Base-by-base conservation (phyloP, 1,139 yeast genomes). In the Suzukiozyma palmioleophila region DNA sequence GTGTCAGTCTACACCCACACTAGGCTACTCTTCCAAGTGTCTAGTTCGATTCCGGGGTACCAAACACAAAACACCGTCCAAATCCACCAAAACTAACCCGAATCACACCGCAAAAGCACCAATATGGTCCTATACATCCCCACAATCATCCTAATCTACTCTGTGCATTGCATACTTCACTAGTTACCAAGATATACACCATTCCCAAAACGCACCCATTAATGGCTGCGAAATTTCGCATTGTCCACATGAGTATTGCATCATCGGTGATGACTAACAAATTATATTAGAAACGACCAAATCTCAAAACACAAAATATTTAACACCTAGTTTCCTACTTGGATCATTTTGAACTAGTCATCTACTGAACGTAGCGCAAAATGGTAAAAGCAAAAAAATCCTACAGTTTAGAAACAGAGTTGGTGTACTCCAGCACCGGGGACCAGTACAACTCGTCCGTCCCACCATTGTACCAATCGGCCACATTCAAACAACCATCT, bases 391-490 rank as follows among this genome's bases (percentile, higher is more conserved):
- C 60, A 16, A 59, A 60, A 43, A 67, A 68, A 49, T 46, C 60
- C 18, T 74, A 72, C 51, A 61, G 64, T 37, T 57, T 84, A 37
- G 89, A 84, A 52, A 88, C 96, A 3, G 85, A 85, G 53, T 72
- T 88, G 43, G 95, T 88, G 25, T 75, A 75, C 49, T 66, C 81
- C 40, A 77, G 76, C 46, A 76, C 81, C 45, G 63, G 73, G 7
- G 97, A 90, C 63, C 85, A 81, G 53, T 77, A 81, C 66, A 79
- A 84, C 51, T 81, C 97, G 1, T 84, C 95, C 3, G 84, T 84
- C 25, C 86, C 95, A 13, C 97, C 97, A 8, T 73, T 90, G 39
- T 90, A 90, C 63, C 95, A 87, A 60, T 79, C 95, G 1, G 96
- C 97, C 12, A 90, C 97, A 9, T 90, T 90, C 66, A 89, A 88